Base-by-base conservation (phyloP, 768 basidiomycete species). In the Ramaria rubella region DNA sequence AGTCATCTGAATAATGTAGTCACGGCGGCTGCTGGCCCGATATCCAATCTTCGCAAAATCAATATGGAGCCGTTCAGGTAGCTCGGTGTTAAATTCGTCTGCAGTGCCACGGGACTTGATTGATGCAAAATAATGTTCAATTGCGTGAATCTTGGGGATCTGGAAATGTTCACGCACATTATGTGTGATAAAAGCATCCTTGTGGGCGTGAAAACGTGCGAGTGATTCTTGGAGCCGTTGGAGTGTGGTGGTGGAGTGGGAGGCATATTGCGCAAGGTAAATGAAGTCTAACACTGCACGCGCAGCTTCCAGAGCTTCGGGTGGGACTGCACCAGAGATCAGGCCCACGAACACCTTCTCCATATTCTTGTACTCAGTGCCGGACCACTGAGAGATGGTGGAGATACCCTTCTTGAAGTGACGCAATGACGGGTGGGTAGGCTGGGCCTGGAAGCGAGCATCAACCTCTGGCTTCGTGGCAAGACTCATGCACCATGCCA, bases 361-460 rank as follows among this genome's bases (percentile, higher is more conserved):
- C 59, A 68, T 67, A n/a, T 67, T 62, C 49, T 75, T 73, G 53
- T 72, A 66, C 60, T 80, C 75, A 0, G 61, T 68, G 1, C 77
- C 77, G 0, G 76, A 76, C 73, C 72, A 75, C 54, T 78, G 75
- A 7, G 71, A 65, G 0, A 74, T 61, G 0, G 59, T 30, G 0
- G 70, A 73, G 19, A 80, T 75, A 0, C 77, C 77, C 7, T 71
- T 72, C 30, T 67, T 68, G 67, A 80, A 78, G 46, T 75, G 70
- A 0, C 72, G 70, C 1, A 77, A 60, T 0, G 65, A 64, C 26
- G 64, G 65, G 54, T 66, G 66, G 1, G 59, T 62, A 2, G 70
- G 68, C 46, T 77, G 62, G 2, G 61, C 52, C 8, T 64, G 61
- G 58, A 70, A 72, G 0, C 70, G 66, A 1, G 61, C 62, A 62